A percentile compares a stretch with the other conserved stretches of the same genome.
phyloP scores from a whole-genome alignment of 805 yeast species.

The Zygosaccharomyces rouxii region DNA sequence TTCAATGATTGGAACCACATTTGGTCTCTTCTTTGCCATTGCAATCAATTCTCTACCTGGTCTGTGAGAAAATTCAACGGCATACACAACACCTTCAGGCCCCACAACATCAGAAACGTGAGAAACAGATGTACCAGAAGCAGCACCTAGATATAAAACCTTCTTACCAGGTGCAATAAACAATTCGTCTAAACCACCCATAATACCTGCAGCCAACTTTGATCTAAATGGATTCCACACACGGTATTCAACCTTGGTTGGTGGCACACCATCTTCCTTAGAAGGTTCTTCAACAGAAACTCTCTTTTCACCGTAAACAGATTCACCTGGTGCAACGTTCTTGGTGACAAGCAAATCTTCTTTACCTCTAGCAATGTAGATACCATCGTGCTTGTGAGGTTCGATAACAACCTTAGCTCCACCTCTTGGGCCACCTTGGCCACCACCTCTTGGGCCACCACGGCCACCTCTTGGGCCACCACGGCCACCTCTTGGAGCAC shows the following conservation, averaged over 20 bases:
- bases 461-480: conserved; percentile 51
- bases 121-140: conserved; percentile 98
- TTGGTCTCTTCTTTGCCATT: conserved; percentile 99
- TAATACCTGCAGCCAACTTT: conserved; percentile 98
- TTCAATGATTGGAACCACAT: conserved; percentile 96
- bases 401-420: conserved; percentile 97
- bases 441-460: conserved; percentile 46
- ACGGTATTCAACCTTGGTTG: conserved; percentile 96
- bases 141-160: conserved; percentile 97
- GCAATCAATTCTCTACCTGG: conserved; percentile 99
- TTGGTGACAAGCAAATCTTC: conserved; percentile 97
- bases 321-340: conserved; percentile 97
- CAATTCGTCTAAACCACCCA: conserved; percentile 98
- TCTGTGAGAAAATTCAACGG: conserved; percentile 99
- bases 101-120: conserved; percentile 98
- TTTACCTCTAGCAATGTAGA: conserved; percentile 98
- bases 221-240: conserved; percentile 99
- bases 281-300: conserved; percentile 90
- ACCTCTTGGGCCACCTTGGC: conserved; percentile 78
- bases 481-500: conserved; percentile 37
- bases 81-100: conserved; percentile 98
- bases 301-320: conserved; percentile 98
- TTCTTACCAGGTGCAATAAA: conserved; percentile 98
- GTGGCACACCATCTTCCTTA: conserved; percentile 78
- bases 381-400: conserved; percentile 99